Conservation (phyloP, 192 early-diverging fungal species). For the Linnemannia elongata region DNA sequence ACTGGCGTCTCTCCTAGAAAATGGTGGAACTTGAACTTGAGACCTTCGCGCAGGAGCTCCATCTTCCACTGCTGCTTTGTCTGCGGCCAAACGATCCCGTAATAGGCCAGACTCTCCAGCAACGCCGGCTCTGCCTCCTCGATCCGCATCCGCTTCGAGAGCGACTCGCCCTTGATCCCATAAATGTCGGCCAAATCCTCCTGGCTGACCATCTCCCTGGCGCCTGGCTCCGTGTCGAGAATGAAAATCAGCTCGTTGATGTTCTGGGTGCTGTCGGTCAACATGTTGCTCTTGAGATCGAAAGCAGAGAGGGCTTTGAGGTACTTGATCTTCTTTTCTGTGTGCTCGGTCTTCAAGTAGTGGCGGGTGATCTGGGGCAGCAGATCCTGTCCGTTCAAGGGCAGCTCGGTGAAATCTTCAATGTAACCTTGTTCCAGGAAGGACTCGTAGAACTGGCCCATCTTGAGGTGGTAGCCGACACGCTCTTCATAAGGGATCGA, state of each 20-base stretch:
- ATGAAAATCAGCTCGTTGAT: conserved; percentile 58
- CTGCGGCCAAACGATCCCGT: conserved; percentile 34
- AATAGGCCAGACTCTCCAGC: conserved; percentile 22
- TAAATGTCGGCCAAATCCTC: conserved; percentile 61
- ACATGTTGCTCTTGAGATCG: conserved; percentile 60
- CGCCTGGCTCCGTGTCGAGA: conserved; percentile 48
- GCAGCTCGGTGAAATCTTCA: conserved; percentile 26
- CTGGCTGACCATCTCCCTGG: conserved; percentile 31
- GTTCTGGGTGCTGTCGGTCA: conserved; percentile 57
- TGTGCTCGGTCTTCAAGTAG: conserved; percentile 58
- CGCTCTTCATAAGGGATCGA: conserved; percentile 63
- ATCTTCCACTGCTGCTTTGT: conserved; percentile 31
- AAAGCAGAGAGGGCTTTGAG: conserved; percentile 56
- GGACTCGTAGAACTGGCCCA: conserved; percentile 62
- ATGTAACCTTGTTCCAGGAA: conserved; percentile 17
- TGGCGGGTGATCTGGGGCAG: conserved; percentile 61
- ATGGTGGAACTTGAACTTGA: conserved; percentile 33
- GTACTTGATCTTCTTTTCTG: conserved; percentile 60
- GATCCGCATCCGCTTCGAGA: conserved; percentile 60
- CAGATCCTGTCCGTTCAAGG: conserved; percentile 49
- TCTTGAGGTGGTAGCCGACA: conserved; percentile 46
- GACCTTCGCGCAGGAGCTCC: conserved; percentile 18
- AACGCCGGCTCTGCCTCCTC: conserved; percentile 50
- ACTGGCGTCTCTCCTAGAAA: conserved; percentile 14
- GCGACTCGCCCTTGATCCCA: conserved; percentile 56